Percentiles rank a stretch among this genome's conserved stretches.
These are phyloP conservation scores for Favolaschia claudopus DNA, from an alignment of 768 basidiomycete species.

Conservation along the genomic window DNA sequence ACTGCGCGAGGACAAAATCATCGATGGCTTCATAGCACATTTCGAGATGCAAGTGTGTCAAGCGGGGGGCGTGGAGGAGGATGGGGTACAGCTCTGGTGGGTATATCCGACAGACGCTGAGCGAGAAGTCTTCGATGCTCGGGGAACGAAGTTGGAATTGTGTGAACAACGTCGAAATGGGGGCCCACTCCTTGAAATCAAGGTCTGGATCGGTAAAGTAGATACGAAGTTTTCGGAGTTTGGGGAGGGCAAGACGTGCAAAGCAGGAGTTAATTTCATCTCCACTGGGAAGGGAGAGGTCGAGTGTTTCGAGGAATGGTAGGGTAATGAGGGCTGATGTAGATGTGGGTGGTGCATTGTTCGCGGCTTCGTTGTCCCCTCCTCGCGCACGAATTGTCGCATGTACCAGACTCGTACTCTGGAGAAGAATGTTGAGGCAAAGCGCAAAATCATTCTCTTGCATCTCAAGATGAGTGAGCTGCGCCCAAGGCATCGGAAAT, in stretches of 20 bases:
- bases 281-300: background rate
- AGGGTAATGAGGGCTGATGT: no score
- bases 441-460: background rate
- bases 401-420: background rate
- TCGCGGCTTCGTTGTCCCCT: background rate
- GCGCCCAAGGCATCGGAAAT: constrained; percentile 1
- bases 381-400: background rate
- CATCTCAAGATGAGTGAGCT: background rate
- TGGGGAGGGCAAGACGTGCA: background rate
- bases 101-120: background rate
- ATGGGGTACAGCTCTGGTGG: background rate
- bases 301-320: background rate
- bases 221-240: background rate
- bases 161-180: background rate
- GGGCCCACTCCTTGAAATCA: no score
- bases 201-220: no score
- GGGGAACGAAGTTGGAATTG: background rate
- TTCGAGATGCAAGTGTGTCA: background rate
- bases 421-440: background rate
- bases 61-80: background rate
- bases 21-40: background rate
- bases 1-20: background rate
- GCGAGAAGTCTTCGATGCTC: background rate
- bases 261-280: background rate
- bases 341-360: background rate